Base-by-base conservation (phyloP, 169 alveolate species). In the Babesia gibsoni region DNA sequence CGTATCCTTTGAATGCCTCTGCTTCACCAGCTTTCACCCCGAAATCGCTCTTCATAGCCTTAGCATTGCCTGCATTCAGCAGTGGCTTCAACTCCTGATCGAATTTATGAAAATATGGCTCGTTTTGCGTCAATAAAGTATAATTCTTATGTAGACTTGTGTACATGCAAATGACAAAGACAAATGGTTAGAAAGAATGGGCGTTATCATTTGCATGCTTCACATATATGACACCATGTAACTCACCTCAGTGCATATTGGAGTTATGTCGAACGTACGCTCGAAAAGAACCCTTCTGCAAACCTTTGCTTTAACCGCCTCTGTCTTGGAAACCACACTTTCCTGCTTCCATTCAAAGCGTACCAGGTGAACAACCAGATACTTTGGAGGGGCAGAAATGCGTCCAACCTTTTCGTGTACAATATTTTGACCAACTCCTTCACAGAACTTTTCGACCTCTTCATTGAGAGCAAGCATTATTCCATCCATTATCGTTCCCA, bases 311-410 rank as follows among this genome's bases (percentile, higher is more conserved):
- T 95, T 96, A 20, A 93, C 95, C 1, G 98, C 98, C 42, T 93
- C 92, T 0, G 98, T 93, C 25, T 46, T 72, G 32, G 94, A 67
- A 16, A 82, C 79, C 43, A 80, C 58, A 69, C 88, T 85, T 69
- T 66, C 95, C 61, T 85, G 87, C 84, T 96, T 96, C 96, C 98
- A 96, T 87, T 90, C 98, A 80, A 96, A 96, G 52, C 99, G 94
- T 84, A 96, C 97, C 54, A 96, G 89, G 68, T 96, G 98, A 10
- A 94, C 96, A 16, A 89, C 83, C 33, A 94, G 85, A 82, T 95
- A 96, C 52, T 92, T 90, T 1, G 99, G 98, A 43, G 95, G 93
- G 36, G 94, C 83, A 52, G 80, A 89, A 23, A 96, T 81, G 41
- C 82, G 85, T 33, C 92, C 88, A 30, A 88, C 90, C 82, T 94